These are phyloP conservation scores for Dendrocalamus latiflorus DNA, from an alignment of 202 grass and related monocot genomes.

Conservation along the genomic window DNA sequence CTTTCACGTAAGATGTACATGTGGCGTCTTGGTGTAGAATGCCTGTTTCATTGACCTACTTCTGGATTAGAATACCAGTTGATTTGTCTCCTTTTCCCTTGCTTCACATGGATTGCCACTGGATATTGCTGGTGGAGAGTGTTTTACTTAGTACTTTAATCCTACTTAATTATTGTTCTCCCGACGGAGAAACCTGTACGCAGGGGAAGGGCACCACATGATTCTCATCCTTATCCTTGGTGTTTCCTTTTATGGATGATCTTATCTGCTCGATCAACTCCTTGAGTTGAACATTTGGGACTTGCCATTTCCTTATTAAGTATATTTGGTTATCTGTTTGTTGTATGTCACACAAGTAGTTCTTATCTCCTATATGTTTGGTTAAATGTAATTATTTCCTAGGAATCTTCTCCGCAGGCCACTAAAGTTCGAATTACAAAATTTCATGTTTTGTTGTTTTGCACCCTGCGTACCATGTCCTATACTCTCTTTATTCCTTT, in stretches of 20 bases:
- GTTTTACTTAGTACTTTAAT: constrained; percentile 16
- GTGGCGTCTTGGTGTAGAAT: constrained; percentile 26
- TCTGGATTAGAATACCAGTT: constrained; percentile 32
- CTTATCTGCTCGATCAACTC: constrained; percentile 22
- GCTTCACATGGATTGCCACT: constrained; percentile 34
- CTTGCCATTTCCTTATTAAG: constrained; percentile 13
- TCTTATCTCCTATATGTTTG: no score
- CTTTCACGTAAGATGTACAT: constrained; percentile 12
- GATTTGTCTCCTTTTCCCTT: constrained; percentile 6
- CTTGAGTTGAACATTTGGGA: constrained; percentile 2
- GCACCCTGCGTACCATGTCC: no score
- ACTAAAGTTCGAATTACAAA: no score
- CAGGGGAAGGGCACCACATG: neutral
- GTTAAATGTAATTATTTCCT: no score
- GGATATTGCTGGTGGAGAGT: constrained; percentile 2
- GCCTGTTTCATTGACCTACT: neutral
- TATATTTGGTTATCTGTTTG: constrained; percentile 15
- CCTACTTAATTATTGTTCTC: constrained; percentile 26
- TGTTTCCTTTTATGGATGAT: constrained; percentile 25
- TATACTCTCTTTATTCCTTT: no score
- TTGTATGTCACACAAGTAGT: neutral
- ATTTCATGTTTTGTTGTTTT: no score
- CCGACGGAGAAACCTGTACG: constrained; percentile 26
- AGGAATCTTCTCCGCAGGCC: no score
- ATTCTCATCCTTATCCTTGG: constrained; percentile 31